These are phyloP conservation scores for Lachnellula occidentalis DNA, from an alignment of 2,329 filamentous ascomycete genomes.

Conservation along the genomic window DNA sequence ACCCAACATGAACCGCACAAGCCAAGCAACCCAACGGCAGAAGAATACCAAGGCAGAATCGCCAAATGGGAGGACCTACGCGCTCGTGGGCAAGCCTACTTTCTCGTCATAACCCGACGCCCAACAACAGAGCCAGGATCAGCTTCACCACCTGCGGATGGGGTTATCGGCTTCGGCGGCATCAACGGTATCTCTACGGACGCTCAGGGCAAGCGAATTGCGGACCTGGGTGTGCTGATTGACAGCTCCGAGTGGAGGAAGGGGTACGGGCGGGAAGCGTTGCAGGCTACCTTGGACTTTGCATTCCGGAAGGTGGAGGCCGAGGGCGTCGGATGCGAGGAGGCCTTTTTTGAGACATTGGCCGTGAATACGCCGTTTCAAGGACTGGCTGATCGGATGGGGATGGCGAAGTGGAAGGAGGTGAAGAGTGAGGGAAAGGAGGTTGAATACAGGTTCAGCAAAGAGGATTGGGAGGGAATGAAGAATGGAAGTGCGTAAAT, in stretches of 20 bases:
- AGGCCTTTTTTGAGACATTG: constrained; percentile 5
- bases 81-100: constrained; percentile 1
- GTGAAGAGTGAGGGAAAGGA: constrained; percentile 5
- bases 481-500: constrained; percentile 1
- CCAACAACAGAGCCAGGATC: background rate
- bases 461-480: constrained; percentile 7
- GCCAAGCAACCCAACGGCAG: constrained; percentile 4
- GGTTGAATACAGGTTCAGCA: constrained; percentile 5
- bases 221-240: constrained; percentile 4
- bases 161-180: constrained; percentile 4
- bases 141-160: background rate
- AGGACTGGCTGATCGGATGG: constrained; percentile 6
- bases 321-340: constrained; percentile 2
- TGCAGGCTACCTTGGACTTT: constrained; percentile 5
- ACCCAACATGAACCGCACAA: background rate
- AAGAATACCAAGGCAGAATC: constrained; percentile 4
- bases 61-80: constrained; percentile 4
- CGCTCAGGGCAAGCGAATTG: constrained; percentile 3
- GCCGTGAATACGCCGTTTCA: constrained; percentile 3
- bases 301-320: background rate
- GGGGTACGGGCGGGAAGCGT: constrained; percentile 5
- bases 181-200: constrained; percentile 4
- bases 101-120: constrained; percentile 4
- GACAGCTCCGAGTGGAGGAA: constrained; percentile 5
- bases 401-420: constrained; percentile 3